Percentiles rank a stretch among this genome's conserved stretches.
phyloP scores from a whole-genome alignment of 1,139 yeast species.

The Kodamaea derodonti region DNA sequence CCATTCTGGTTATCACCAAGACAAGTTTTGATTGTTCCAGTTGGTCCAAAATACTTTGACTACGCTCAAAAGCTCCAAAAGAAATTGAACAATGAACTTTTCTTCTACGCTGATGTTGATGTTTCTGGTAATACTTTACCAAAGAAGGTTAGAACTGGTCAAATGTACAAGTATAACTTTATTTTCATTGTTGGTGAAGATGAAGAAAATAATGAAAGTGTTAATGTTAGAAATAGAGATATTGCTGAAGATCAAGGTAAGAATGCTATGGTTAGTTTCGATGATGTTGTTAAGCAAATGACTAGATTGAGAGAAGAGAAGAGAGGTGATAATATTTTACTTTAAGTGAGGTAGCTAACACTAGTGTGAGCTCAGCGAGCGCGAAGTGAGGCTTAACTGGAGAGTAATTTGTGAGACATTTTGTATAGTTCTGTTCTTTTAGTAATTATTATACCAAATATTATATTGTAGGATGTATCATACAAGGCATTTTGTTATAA shows the following conservation, averaged over 20 bases:
- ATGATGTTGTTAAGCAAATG: conserved; percentile 66
- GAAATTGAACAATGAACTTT: conserved; percentile 55
- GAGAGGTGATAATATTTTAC: conserved; percentile 63
- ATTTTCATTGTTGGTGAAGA: conserved; percentile 95
- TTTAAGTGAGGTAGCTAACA: too few relatives aligned
- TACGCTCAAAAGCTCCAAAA: conserved; percentile 81
- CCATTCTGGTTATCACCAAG: conserved; percentile 99
- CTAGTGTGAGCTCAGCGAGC: too few relatives aligned
- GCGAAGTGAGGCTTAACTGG: too few relatives aligned
- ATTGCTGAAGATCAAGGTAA: conserved; percentile 79
- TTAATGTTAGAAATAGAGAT: conserved; percentile 92
- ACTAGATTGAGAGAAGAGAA: conserved; percentile 57
- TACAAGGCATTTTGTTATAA: too few relatives aligned
- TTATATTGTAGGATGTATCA: too few relatives aligned
- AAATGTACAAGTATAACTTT: conserved; percentile 86
- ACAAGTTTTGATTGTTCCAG: conserved; percentile 92
- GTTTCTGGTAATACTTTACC: conserved; percentile 90
- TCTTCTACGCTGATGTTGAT: conserved; percentile 90
- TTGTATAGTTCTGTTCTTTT: too few relatives aligned
- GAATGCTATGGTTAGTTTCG: conserved; percentile 75
- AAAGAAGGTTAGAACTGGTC: conserved; percentile 96
- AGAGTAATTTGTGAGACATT: too few relatives aligned
- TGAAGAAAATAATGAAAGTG: conserved; percentile 73
- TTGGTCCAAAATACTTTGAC: conserved; percentile 85
- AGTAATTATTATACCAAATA: too few relatives aligned